phyloP scores from a whole-genome alignment of 1,284 basidiomycete species.

The Cryptococcus neoformans region DNA sequence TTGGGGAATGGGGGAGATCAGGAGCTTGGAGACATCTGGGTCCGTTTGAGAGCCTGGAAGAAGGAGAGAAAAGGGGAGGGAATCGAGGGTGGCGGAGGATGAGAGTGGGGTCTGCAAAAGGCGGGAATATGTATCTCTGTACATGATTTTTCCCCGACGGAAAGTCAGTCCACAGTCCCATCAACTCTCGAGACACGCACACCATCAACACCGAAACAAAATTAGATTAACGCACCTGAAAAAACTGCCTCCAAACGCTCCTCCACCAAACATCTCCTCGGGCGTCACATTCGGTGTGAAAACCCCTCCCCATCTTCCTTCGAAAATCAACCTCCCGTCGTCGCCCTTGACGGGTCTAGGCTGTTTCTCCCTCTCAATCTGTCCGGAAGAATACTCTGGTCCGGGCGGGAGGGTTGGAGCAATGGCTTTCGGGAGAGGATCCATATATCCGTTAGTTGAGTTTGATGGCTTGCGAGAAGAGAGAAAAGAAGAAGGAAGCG shows the following conservation, averaged over 20 bases:
- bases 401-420: slow-evolving; percentile 9
- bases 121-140: slow-evolving; percentile 36
- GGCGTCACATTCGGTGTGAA: slow-evolving; percentile 54
- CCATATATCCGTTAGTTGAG: neutral
- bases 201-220: no score
- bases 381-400: slow-evolving; percentile 4
- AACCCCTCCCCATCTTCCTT: slow-evolving; percentile 40
- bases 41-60: neutral
- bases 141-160: neutral
- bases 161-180: slow-evolving; percentile 1
- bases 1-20: slow-evolving; percentile 36
- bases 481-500: neutral
- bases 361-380: slow-evolving; percentile 10
- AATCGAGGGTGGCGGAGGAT: slow-evolving; percentile 17
- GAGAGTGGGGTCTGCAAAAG: slow-evolving; percentile 22
- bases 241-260: slow-evolving; percentile 52
- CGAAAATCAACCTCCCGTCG: slow-evolving; percentile 47
- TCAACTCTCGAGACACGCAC: neutral
- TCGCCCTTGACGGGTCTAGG: slow-evolving; percentile 29
- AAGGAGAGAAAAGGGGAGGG: slow-evolving; percentile 23
- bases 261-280: slow-evolving; percentile 50
- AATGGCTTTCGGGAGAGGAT: slow-evolving; percentile 7
- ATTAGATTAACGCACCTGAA: slow-evolving; percentile 38
- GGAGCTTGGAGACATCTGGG: no score
- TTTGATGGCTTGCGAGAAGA: slow-evolving; percentile 11